phyloP scores from a whole-genome alignment of 208 protist species.

The Crithidia acanthocephali region DNA sequence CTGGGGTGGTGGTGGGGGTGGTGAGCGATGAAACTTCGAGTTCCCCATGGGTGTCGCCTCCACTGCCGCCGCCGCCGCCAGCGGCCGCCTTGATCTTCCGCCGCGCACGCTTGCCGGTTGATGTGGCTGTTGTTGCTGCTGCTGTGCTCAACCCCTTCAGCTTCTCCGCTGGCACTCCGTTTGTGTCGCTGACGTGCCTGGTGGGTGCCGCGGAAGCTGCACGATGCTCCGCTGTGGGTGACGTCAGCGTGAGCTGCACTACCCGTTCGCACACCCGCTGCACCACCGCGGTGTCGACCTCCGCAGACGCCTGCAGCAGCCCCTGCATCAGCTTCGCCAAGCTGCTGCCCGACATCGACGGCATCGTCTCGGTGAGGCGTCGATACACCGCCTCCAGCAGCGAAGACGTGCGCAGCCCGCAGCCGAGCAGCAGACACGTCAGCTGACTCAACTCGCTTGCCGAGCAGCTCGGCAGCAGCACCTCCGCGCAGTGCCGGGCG shows the following conservation, averaged over 20 bases:
- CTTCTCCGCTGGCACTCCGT: neutral
- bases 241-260: slow-evolving; percentile 9
- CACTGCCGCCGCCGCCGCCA: too few species aligned
- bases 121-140: too few species aligned
- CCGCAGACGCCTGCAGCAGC: slow-evolving; percentile 57
- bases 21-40: too few species aligned
- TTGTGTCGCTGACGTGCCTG: neutral
- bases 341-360: slow-evolving; percentile 35
- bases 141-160: too few species aligned
- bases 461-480: slow-evolving; percentile 51
- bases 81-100: neutral
- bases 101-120: neutral
- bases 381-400: slow-evolving; percentile 46
- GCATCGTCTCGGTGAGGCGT: slow-evolving; percentile 41
- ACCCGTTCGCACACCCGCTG: slow-evolving; percentile 39
- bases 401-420: slow-evolving; percentile 59
- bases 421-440: slow-evolving; percentile 59
- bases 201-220: neutral
- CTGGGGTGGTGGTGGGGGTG: too few species aligned
- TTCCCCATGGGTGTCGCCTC: too few species aligned
- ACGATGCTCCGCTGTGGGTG: too few species aligned
- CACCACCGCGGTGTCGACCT: slow-evolving; percentile 47
- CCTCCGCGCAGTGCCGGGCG: slow-evolving; percentile 48
- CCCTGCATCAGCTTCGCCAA: slow-evolving; percentile 51
- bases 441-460: slow-evolving; percentile 53